Percentiles rank a stretch among this genome's conserved stretches.
Evolutionary conservation across 148 eudicot species (phyloP).

Genomic region (Rhododendron simsii): DNA sequence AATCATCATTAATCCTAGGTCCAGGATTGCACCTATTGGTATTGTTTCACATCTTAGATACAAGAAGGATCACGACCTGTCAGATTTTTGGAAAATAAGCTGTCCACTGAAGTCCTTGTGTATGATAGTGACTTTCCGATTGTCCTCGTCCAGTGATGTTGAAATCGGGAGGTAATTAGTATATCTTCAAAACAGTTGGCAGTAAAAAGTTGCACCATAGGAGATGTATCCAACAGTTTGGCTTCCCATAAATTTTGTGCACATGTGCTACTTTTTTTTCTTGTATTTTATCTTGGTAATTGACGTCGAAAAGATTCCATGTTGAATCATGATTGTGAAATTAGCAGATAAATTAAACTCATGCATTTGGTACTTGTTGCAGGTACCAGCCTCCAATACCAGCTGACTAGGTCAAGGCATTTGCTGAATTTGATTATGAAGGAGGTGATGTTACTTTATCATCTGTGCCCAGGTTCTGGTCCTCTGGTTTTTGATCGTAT

Average conservation of each 20-base stretch:
- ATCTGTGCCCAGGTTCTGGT: not conserved
- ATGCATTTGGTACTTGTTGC: conserved; percentile 9
- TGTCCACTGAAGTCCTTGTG: not conserved
- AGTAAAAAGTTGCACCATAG: not conserved
- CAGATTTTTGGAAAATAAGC: not conserved
- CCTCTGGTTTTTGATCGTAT: not conserved
- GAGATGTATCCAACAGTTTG: not conserved
- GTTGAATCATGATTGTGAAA: not conserved
- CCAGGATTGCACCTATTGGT: not conserved
- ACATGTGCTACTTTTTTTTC: not conserved
- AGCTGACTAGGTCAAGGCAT: conserved; percentile 79
- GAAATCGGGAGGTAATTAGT: not conserved
- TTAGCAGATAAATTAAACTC: not conserved
- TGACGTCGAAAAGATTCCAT: not conserved
- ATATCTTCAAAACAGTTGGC: not conserved
- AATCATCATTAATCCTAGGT: not conserved
- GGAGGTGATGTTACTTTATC: conserved; percentile 47
- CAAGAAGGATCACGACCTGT: not conserved
- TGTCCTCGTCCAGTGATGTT: not conserved
- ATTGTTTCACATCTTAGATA: not conserved
- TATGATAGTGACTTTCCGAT: not conserved
- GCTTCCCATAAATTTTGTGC: not conserved
- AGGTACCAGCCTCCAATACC: conserved; percentile 96
- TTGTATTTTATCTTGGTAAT: not conserved
- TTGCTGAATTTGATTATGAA: conserved; percentile 59